phyloP scores from a whole-genome alignment of 208 protist genomes.

The Wallacemonas sp. region DNA sequence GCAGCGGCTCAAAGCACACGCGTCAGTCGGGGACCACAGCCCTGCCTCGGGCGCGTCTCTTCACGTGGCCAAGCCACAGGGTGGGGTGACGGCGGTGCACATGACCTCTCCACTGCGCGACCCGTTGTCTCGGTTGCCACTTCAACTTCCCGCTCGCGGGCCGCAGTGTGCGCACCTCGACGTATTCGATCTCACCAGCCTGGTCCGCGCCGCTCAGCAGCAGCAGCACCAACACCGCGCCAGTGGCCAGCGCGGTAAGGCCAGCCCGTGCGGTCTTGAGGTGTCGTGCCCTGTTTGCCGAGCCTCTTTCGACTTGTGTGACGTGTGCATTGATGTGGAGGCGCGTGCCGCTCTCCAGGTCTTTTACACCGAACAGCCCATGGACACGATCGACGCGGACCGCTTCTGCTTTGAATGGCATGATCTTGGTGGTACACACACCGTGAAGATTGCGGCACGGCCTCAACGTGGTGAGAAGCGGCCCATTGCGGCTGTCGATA shows the following conservation, averaged over 20 bases:
- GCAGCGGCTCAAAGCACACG: background rate
- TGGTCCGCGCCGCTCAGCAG: slow-evolving; percentile 57
- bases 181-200: slow-evolving; percentile 74
- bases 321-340: slow-evolving; percentile 1
- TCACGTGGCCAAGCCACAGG: background rate
- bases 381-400: slow-evolving; percentile 7
- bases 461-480: slow-evolving; percentile 5
- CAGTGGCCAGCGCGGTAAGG: background rate
- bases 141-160: slow-evolving; percentile 60
- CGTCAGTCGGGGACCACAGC: background rate
- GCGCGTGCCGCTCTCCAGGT: background rate
- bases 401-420: background rate
- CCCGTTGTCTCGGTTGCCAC: slow-evolving; percentile 49
- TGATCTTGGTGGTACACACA: background rate
- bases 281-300: slow-evolving; percentile 8
- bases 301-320: background rate
- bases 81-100: slow-evolving; percentile 31
- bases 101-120: slow-evolving; percentile 61
- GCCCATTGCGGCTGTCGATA: background rate
- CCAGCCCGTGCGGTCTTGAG: background rate
- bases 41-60: background rate
- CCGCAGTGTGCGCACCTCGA: slow-evolving; percentile 59
- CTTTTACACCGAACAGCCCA: slow-evolving; percentile 1
- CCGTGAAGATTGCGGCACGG: background rate
- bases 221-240: background rate